These are phyloP conservation scores for Annulohypoxylon truncatum DNA, from an alignment of 2,329 filamentous ascomycete species.

Conservation along the genomic window DNA sequence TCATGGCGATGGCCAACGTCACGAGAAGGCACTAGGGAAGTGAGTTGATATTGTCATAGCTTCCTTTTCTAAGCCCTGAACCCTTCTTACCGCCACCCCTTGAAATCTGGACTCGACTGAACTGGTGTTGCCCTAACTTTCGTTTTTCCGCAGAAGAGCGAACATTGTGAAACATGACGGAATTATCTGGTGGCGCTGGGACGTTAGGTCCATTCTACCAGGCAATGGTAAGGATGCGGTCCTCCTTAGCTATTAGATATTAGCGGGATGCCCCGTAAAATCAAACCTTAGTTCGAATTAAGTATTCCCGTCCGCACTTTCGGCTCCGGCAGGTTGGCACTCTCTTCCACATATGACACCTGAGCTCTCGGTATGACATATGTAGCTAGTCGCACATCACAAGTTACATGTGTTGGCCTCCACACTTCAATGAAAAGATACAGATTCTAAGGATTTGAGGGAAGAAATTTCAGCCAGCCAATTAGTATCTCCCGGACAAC, in stretches of 20 bases:
- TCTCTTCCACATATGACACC: neutral
- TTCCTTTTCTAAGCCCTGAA: neutral
- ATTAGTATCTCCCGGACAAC: neutral
- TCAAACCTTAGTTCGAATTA: neutral
- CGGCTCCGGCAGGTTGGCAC: conserved; percentile 2
- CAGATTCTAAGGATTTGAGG: neutral
- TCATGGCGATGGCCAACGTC: neutral
- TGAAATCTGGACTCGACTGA: neutral
- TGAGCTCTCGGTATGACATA: neutral
- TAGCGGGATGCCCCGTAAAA: neutral
- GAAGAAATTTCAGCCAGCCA: neutral
- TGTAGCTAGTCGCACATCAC: neutral
- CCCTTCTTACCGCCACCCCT: neutral
- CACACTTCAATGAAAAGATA: neutral
- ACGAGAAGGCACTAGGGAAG: neutral
- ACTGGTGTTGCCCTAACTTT: neutral
- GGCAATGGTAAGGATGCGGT: too few species aligned
- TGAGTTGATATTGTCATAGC: neutral
- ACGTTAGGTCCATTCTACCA: neutral
- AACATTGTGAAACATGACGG: neutral
- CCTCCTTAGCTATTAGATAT: neutral
- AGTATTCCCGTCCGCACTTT: conserved; percentile 1
- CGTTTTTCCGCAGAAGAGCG: neutral
- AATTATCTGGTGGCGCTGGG: neutral
- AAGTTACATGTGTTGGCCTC: neutral